Conservation (phyloP, 495 filamentous ascomycete species). For the Neurospora tetraspora region DNA sequence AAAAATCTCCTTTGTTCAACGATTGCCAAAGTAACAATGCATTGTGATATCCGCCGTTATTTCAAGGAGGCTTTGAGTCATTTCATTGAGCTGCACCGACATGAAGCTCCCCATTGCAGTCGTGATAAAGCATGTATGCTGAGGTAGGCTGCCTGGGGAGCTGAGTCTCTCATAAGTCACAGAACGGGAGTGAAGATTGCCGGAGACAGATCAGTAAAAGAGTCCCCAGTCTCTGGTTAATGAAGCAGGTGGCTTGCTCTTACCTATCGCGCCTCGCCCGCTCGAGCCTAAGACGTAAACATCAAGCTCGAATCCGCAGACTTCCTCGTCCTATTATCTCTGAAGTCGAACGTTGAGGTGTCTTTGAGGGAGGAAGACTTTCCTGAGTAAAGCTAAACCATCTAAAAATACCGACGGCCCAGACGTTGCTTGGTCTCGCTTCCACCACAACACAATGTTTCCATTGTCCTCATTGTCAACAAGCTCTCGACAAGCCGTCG, state of each 20-base stretch:
- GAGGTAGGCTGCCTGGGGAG: no score
- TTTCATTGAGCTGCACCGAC: not conserved
- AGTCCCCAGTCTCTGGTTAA: no score
- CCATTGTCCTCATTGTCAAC: not conserved
- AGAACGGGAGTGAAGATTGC: no score
- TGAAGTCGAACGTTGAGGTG: not conserved
- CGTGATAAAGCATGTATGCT: no score
- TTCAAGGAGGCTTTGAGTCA: not conserved
- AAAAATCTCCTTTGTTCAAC: not conserved
- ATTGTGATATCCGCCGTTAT: not conserved
- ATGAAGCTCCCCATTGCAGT: no score
- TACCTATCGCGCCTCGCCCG: no score
- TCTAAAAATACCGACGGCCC: not conserved
- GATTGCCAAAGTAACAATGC: not conserved
- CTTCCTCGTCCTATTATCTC: not conserved
- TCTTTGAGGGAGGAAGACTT: not conserved
- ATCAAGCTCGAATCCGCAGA: not conserved
- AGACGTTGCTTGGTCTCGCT: not conserved
- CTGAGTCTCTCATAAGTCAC: rapidly evolving
- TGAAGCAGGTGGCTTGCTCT: not conserved
- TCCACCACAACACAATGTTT: not conserved
- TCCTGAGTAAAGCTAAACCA: no score
- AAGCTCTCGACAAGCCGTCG: not conserved
- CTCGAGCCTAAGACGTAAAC: not conserved
- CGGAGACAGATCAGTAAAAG: no score